These are phyloP conservation scores for Aspergillus taichungensis DNA, from an alignment of 495 filamentous ascomycete species.

Conservation along the genomic window DNA sequence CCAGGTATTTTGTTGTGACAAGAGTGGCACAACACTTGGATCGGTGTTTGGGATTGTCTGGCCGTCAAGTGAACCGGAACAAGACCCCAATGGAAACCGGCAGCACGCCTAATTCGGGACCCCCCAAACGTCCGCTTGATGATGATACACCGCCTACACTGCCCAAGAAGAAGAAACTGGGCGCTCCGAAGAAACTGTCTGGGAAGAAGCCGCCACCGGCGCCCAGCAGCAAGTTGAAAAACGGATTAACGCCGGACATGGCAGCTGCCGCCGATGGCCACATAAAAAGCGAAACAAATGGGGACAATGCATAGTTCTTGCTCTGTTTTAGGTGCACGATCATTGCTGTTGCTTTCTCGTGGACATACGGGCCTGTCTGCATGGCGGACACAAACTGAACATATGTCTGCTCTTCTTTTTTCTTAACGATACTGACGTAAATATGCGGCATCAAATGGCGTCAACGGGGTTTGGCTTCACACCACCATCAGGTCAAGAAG, in stretches of 20 bases:
- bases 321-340: background rate
- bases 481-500: constrained; percentile 14
- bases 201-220: constrained; percentile 31
- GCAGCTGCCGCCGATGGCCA: constrained; percentile 11
- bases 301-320: constrained; percentile 7
- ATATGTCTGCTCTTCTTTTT: constrained; percentile 9
- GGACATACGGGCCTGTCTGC: constrained; percentile 7
- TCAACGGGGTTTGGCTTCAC: constrained; percentile 15
- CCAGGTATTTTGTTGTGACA: constrained; percentile 50
- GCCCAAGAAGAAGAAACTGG: constrained; percentile 41
- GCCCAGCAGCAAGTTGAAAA: constrained; percentile 36
- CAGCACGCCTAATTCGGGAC: constrained; percentile 28
- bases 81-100: constrained; percentile 33
- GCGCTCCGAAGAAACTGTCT: constrained; percentile 30
- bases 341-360: background rate
- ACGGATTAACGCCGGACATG: constrained; percentile 20
- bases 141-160: constrained; percentile 28
- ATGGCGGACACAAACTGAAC: constrained; percentile 10
- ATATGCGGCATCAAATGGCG: constrained; percentile 24
- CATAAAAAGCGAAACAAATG: constrained; percentile 21
- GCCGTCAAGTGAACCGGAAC: constrained; percentile 55
- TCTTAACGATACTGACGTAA: constrained; percentile 21
- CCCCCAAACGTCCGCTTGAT: constrained; percentile 33
- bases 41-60: constrained; percentile 68
- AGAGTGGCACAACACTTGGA: constrained; percentile 68